Base-by-base conservation (phyloP, 257 asterid genomes). In the Fraxinus pennsylvanica region DNA sequence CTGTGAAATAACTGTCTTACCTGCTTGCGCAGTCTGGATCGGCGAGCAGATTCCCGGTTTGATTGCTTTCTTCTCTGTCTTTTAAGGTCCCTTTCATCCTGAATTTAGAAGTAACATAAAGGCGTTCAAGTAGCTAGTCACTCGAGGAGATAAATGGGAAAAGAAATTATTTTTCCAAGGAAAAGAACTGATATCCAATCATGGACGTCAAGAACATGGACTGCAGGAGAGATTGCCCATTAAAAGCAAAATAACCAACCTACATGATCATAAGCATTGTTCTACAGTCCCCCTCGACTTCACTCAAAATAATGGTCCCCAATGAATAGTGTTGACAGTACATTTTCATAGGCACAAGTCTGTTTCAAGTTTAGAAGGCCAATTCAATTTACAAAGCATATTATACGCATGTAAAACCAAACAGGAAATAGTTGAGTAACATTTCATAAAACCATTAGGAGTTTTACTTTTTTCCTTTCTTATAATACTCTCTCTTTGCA, bases 41-140 rank as follows among this genome's bases (percentile, higher is more conserved):
- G 85, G 14, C 95, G 97, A 36, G 97, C 96, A 78, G 97, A 94
- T 86, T 92, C 97, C 86, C 96, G 82, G 81, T 92, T 92, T 25
- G 96, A 92, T 87, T 89, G 98, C 85, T 93, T 90, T 82, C 95
- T 87, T 90, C 86, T 90, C 88, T 92, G 92, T 82, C 91, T 86
- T 83, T 94, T 92, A 45, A 92, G 91, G 84, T 88, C 98, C 90
- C 97, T 90, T 81, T 89, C 96, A 76, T 94, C 96, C 97, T 93
- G 85, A 76, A 80, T 36, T 80, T 78, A 78, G 57, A 78, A 63
- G 68, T 75, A 41, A 83, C 63, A 77, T 59, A 80, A 21, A 41
- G 27, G 7, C 54, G 35, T 74, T 76, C 68, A 79, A 32, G 79
- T 63, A 22, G 69, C 32, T 22, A 9, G 75, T 38, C 30, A 17